Conservation (phyloP, 192 early-diverging fungal genomes). For the Coemansia sp. region DNA sequence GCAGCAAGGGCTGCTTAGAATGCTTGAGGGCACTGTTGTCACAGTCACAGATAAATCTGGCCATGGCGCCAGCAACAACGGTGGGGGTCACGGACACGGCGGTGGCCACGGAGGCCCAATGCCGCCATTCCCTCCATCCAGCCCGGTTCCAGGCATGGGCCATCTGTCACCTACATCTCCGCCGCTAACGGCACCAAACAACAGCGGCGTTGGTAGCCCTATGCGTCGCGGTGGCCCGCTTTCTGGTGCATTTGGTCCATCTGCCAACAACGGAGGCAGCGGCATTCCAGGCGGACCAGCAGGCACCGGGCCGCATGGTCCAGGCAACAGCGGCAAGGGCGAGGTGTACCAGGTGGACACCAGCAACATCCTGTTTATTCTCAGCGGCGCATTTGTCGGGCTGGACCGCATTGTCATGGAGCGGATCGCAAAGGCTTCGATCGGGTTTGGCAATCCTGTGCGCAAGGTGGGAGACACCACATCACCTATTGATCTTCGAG, state of each 20-base stretch:
- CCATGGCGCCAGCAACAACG: conserved; percentile 41
- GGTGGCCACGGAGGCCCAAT: conserved; percentile 12
- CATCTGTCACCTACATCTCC: conserved; percentile 23
- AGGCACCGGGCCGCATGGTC: conserved; percentile 11
- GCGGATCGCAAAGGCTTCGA: conserved; percentile 75
- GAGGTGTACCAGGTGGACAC: conserved; percentile 87
- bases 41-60: conserved; percentile 82
- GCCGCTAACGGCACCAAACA: conserved; percentile 14
- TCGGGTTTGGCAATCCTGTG: conserved; percentile 73
- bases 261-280: conserved; percentile 16
- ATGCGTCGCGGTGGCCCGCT: conserved; percentile 42
- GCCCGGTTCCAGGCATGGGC: conserved; percentile 28
- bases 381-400: conserved; percentile 87
- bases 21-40: conserved; percentile 88
- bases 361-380: conserved; percentile 86
- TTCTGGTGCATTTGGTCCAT: conserved; percentile 34
- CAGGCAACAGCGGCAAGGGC: conserved; percentile 56
- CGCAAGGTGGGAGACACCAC: conserved; percentile 44
- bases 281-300: conserved; percentile 15
- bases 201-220: conserved; percentile 9
- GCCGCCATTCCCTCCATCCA: conserved; percentile 31
- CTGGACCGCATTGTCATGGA: conserved; percentile 79
- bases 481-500: conserved; percentile 25
- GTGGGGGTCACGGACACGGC: conserved; percentile 17
- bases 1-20: conserved; percentile 80